Evolutionary conservation across 768 basidiomycete species (phyloP), one percentile per base, ranked within the genome.

Genomic region (Sistotremastrum niveocremeum): DNA sequence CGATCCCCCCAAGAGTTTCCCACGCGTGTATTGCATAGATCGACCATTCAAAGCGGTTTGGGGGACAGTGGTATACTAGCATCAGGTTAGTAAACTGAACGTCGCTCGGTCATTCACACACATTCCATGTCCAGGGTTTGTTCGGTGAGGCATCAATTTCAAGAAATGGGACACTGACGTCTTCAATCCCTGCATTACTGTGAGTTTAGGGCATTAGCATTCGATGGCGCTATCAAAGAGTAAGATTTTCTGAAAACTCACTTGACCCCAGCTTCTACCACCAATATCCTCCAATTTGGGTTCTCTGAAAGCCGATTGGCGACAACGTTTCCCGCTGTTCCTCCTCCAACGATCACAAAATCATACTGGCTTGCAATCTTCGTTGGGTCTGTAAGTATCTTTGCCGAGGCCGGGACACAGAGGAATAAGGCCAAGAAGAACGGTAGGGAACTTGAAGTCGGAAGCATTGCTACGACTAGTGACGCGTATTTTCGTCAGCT

Each of bases 261-360:
- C 52, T 36, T 46, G 7, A 43, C 39, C n/a, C 55, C 55, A 33
- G 53, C 55, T 34, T 56, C 54, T 28, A 56, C 39, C 2, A 56
- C n/a, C 2, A 56, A 42, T 1, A 56, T 51, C 7, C 20, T 34
- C 28, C 33, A 32, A 8, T 41, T 11, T 9, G 48, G 44, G 39
- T 52, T 38, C 34, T 45, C 54, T 11, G 48, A 47, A 7, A 56
- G 42, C 6, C 51, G 30, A 30, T 50, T 50, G 4, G 54, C 54
- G 6, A 56, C 34, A 3, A 55, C 51, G 36, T 36, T 36, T 3
- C 54, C 54, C 29, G 48, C 54, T 12, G 48, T 29, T 9, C 54
- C 54, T 8, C 46, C 54, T 44, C 39, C 39, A 7, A 40, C 39
- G 11, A 40, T 40, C 20, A 20, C 20, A 20, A 20, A 20, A 20